Percentiles rank a stretch among this genome's conserved stretches.
Evolutionary conservation across 2,329 filamentous ascomycete genomes (phyloP).

Genomic region (Aspergillus hiratsukae): DNA sequence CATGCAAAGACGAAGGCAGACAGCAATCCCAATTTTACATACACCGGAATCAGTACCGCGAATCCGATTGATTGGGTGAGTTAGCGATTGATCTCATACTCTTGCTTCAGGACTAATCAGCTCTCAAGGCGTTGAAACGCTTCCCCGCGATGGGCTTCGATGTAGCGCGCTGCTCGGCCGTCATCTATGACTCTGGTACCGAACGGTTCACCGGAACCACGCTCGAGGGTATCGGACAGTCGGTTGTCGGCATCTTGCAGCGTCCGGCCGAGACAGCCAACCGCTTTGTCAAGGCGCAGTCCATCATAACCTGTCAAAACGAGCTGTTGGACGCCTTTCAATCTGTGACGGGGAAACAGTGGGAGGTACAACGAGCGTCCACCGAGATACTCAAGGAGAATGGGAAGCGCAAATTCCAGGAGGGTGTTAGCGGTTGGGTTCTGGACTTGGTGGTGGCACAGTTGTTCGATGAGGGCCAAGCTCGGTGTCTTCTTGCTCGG

Average conservation of each 20-base stretch:
- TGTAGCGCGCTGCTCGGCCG: background rate
- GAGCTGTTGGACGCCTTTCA: slow-evolving; percentile 9
- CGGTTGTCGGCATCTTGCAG: slow-evolving; percentile 7
- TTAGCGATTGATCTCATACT: background rate
- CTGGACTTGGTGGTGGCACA: slow-evolving; percentile 6
- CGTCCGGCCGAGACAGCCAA: slow-evolving; percentile 7
- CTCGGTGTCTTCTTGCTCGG: slow-evolving; percentile 1
- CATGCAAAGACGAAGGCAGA: background rate
- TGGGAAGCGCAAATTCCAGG: slow-evolving; percentile 1
- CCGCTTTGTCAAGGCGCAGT: slow-evolving; percentile 5
- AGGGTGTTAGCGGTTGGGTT: background rate
- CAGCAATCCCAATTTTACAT: background rate
- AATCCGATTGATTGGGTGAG: slow-evolving; percentile 10
- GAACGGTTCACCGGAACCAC: slow-evolving; percentile 6
- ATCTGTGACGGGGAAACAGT: slow-evolving; percentile 1
- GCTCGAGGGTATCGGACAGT: slow-evolving; percentile 5
- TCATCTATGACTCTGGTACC: slow-evolving; percentile 8
- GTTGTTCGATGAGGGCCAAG: slow-evolving; percentile 1
- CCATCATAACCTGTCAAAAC: slow-evolving; percentile 5
- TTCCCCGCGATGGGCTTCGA: slow-evolving; percentile 8
- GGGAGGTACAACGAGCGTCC: slow-evolving; percentile 3
- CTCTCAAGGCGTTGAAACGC: slow-evolving; percentile 1
- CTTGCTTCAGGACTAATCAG: background rate
- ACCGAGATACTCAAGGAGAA: background rate
- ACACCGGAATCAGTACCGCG: slow-evolving; percentile 4